Conservation (phyloP, 148 eudicot genomes). For the Fagopyrum tataricum region DNA sequence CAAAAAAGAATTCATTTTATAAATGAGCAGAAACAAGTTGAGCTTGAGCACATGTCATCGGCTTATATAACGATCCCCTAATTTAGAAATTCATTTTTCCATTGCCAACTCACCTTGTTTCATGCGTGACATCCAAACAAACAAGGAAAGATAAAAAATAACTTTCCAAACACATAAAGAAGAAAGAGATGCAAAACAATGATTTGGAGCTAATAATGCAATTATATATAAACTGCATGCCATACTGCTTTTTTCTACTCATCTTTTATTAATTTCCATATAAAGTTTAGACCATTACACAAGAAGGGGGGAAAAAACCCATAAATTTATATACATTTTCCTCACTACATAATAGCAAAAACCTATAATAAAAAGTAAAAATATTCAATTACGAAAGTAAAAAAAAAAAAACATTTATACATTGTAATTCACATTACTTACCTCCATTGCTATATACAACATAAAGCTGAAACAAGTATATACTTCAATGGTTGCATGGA, state of each 20-base stretch:
- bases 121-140: not conserved
- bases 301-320: not conserved
- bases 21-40: too few relatives aligned
- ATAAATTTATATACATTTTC: constrained; percentile 6
- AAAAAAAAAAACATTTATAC: not conserved
- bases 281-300: not conserved
- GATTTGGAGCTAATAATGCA: constrained; percentile 9
- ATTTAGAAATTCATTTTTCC: too few relatives aligned
- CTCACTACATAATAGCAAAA: not conserved
- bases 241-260: not conserved
- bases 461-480: too few relatives aligned
- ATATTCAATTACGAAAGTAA: not conserved
- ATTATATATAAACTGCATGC: not conserved
- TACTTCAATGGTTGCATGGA: not conserved
- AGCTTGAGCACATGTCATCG: too few relatives aligned
- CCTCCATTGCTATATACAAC: not conserved
- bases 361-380: not conserved
- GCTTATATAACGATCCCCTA: too few relatives aligned
- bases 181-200: not conserved
- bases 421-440: not conserved
- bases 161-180: constrained; percentile 8
- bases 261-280: constrained; percentile 1
- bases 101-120: too few relatives aligned
- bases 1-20: too few relatives aligned
- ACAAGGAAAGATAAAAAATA: constrained; percentile 1